phyloP scores from a whole-genome alignment of 345 rosid genomes.

The Murraya koenigii region DNA sequence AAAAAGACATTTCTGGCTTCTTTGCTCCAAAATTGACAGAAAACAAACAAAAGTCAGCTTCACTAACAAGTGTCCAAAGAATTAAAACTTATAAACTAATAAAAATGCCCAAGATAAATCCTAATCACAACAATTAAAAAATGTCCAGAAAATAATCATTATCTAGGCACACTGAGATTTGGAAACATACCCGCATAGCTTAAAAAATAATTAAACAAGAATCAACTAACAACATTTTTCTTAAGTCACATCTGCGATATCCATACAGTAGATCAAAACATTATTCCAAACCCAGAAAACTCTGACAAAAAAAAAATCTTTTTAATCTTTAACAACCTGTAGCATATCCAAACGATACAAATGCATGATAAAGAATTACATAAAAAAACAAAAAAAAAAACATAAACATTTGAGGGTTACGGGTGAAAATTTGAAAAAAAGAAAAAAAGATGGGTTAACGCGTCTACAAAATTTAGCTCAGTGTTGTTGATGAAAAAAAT shows the following conservation, averaged over 20 bases:
- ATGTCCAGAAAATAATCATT: not conserved
- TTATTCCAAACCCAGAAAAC: not conserved
- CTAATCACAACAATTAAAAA: not conserved
- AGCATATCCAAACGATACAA: not conserved
- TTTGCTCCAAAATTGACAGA: not conserved
- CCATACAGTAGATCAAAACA: constrained; percentile 29
- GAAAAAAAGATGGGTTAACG: not conserved
- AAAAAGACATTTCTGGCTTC: not conserved
- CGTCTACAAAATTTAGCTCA: not conserved
- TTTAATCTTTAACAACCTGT: not conserved
- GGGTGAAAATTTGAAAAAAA: not conserved
- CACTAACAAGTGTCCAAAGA: not conserved
- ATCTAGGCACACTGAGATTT: not conserved
- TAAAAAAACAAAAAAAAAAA: too few relatives aligned
- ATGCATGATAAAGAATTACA: not conserved
- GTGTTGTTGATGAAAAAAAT: not conserved
- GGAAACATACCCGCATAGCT: constrained; percentile 8
- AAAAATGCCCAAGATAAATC: not conserved
- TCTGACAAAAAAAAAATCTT: not conserved
- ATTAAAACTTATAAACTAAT: not conserved
- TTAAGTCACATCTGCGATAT: constrained; percentile 6
- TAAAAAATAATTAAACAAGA: constrained; percentile 7
- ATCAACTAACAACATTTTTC: not conserved
- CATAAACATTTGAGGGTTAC: not conserved
- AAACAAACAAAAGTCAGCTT: not conserved